Percentiles rank a stretch among this genome's conserved stretches.
These are phyloP conservation scores for Ambrosia artemisiifolia DNA, from an alignment of 129 eudicot genomes.

Conservation along the genomic window DNA sequence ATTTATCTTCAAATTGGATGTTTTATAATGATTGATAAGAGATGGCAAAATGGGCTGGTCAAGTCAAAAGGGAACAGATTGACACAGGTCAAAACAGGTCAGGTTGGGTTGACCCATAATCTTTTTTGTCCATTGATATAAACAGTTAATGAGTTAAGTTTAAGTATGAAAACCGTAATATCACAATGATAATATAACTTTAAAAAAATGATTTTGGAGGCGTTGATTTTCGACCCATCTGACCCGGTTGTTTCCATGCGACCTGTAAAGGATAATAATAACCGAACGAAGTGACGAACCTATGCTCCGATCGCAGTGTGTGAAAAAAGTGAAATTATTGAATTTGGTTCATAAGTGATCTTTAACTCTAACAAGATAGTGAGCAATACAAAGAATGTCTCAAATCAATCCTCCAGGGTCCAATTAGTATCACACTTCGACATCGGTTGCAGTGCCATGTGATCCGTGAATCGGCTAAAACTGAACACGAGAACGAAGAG, in stretches of 20 bases:
- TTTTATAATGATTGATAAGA: not conserved
- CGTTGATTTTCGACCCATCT: not conserved
- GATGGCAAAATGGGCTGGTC: not conserved
- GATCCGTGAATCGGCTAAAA: constrained; percentile 68
- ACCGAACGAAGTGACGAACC: constrained; percentile 16
- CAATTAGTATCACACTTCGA: constrained; percentile 80
- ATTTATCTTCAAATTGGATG: not conserved
- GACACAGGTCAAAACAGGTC: not conserved
- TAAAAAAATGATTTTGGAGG: too few species aligned
- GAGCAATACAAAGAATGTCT: constrained; percentile 76
- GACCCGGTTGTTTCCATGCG: constrained; percentile 20
- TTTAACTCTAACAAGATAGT: constrained; percentile 64
- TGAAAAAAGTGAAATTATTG: not conserved
- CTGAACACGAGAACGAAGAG: constrained; percentile 62
- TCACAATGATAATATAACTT: constrained; percentile 48
- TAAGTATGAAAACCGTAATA: too few species aligned
- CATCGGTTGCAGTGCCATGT: constrained; percentile 91
- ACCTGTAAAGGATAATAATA: constrained; percentile 17
- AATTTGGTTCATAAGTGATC: constrained; percentile 22
- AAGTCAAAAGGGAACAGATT: not conserved
- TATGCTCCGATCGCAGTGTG: not conserved
- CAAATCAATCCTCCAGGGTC: constrained; percentile 67
- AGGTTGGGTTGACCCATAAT: constrained; percentile 33
- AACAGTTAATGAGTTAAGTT: too few species aligned
- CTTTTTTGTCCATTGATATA: too few species aligned